A percentile compares a stretch with the other conserved stretches of the same genome.
These are phyloP conservation scores for Phellopilus nigrolimitatus DNA, from an alignment of 1,284 basidiomycete genomes.

Conservation along the genomic window DNA sequence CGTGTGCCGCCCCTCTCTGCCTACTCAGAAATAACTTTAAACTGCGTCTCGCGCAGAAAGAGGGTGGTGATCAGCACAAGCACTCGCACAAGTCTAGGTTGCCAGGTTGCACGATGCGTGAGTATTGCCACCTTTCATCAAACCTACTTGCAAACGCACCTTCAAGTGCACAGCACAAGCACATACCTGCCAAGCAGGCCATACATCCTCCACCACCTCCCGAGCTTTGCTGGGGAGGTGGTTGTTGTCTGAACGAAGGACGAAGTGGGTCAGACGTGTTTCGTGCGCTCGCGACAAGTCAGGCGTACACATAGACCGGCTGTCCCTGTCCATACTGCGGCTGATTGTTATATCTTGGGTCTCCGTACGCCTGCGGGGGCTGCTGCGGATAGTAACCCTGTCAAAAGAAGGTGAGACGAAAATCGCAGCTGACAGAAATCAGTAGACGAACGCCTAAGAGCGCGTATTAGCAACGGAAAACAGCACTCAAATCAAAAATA, in stretches of 20 bases:
- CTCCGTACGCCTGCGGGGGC: constrained; percentile 61
- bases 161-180: constrained; percentile 75
- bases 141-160: constrained; percentile 39
- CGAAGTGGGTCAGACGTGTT: constrained; percentile 14
- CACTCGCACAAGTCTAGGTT: constrained; percentile 66
- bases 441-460: neutral
- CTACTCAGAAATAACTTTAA: neutral
- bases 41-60: too few species aligned
- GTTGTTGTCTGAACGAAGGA: constrained; percentile 47
- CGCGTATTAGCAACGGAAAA: neutral
- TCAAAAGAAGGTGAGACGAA: neutral
- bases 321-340: constrained; percentile 31
- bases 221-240: constrained; percentile 37
- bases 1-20: neutral
- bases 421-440: neutral
- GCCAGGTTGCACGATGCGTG: constrained; percentile 15
- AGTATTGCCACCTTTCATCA: constrained; percentile 6
- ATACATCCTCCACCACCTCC: constrained; percentile 45
- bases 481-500: neutral
- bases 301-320: constrained; percentile 65
- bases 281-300: too few species aligned
- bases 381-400: constrained; percentile 71
- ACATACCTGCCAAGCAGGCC: constrained; percentile 68
- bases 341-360: too few species aligned
- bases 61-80: constrained; percentile 46